Conservation (phyloP, 345 rosid genomes). For the Gossypium herbaceum region DNA sequence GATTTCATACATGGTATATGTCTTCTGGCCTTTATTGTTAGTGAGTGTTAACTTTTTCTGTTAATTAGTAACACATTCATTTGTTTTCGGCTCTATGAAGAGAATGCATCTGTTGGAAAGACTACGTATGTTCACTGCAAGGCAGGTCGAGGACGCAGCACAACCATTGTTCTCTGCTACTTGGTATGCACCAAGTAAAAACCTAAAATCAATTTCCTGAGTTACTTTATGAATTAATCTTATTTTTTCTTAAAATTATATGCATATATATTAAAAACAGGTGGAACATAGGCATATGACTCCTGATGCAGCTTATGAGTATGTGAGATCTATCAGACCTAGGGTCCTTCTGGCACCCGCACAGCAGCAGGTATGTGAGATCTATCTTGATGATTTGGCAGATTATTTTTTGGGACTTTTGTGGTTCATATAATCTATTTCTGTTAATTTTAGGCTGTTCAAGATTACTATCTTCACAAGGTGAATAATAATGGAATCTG, state of each 20-base stretch:
- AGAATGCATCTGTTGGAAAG: conserved; percentile 47
- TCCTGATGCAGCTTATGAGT: conserved; percentile 48
- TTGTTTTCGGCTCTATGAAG: conserved; percentile 36
- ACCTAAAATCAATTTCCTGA: background rate
- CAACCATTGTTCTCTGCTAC: conserved; percentile 91
- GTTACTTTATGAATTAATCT: background rate
- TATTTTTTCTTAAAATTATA: background rate
- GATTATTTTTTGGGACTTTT: background rate
- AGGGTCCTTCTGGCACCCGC: conserved; percentile 58
- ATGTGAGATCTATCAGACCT: conserved; percentile 58
- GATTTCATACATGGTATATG: conserved; percentile 69
- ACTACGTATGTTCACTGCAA: conserved; percentile 96
- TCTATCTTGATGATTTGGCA: background rate
- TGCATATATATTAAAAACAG: conserved; percentile 20
- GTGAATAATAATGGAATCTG: conserved; percentile 20
- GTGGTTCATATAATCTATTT: background rate
- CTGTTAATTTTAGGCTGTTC: conserved; percentile 37
- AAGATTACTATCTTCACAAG: conserved; percentile 33
- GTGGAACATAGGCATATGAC: conserved; percentile 55
- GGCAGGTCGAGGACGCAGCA: conserved; percentile 99
- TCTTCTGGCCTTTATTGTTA: background rate
- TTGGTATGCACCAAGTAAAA: conserved; percentile 44
- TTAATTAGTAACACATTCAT: background rate
- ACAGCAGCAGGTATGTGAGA: conserved; percentile 42
- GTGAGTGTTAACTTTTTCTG: background rate